phyloP scores from a whole-genome alignment of 1,139 yeast genomes.

The Geotrichum macrosporum region DNA sequence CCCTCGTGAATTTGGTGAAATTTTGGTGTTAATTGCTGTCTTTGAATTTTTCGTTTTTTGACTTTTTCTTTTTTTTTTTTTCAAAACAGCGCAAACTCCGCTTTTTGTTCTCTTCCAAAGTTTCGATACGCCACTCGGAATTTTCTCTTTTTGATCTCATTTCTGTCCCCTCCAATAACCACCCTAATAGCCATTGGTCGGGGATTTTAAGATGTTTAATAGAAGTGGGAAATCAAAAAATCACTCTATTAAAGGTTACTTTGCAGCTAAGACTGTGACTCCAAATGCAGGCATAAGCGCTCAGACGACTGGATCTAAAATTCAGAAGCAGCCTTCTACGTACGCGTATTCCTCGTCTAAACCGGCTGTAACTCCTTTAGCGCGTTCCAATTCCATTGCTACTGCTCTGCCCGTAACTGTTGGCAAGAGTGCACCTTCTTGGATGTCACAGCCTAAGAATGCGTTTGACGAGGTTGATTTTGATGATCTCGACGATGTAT shows the following conservation, averaged over 20 bases:
- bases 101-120: no score
- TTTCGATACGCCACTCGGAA: no score
- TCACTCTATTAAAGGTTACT: constrained; percentile 5
- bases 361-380: neutral
- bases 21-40: no score
- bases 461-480: constrained; percentile 14
- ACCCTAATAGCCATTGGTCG: no score
- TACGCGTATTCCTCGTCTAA: neutral
- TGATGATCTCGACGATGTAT: constrained; percentile 14
- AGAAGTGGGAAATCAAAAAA: constrained; percentile 1
- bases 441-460: constrained; percentile 12
- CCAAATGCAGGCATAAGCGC: neutral
- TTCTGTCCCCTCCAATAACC: neutral
- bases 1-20: no score
- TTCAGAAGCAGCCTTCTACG: neutral
- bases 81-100: no score
- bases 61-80: no score
- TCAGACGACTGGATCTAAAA: neutral
- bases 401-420: neutral
- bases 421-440: constrained; percentile 2
- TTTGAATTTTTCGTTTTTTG: no score
- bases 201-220: no score
- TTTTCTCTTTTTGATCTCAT: neutral
- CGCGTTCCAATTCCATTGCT: neutral
- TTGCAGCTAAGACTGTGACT: neutral